Percentiles rank a stretch among this genome's conserved stretches.
Evolutionary conservation across 495 filamentous ascomycete species (phyloP).

Genomic region (Antarctomyces pellizariae): DNA sequence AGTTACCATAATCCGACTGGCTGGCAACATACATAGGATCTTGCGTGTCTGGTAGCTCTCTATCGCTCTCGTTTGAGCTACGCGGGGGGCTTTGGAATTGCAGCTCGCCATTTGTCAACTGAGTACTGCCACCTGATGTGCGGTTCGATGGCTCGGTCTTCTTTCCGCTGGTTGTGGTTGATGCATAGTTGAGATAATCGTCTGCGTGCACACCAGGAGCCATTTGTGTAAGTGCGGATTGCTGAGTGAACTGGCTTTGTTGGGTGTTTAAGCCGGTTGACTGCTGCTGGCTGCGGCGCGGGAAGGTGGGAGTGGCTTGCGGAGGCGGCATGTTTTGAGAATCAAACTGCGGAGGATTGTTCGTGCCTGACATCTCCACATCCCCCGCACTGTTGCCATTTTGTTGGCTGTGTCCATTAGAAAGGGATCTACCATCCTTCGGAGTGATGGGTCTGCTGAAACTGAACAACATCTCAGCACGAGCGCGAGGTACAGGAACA

Average conservation of each 20-base stretch:
- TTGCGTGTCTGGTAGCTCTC: constrained; percentile 38
- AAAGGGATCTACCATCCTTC: constrained; percentile 27
- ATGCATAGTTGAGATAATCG: constrained; percentile 64
- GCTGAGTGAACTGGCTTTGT: constrained; percentile 24
- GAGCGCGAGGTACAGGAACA: constrained; percentile 25
- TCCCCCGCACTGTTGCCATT: constrained; percentile 25
- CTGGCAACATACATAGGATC: constrained; percentile 7
- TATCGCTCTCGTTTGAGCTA: constrained; percentile 14
- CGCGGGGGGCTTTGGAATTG: constrained; percentile 16
- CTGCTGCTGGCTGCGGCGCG: constrained; percentile 6
- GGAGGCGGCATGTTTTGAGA: constrained; percentile 15
- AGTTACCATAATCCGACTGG: constrained; percentile 10
- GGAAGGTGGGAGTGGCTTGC: constrained; percentile 8
- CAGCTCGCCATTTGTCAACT: constrained; percentile 32
- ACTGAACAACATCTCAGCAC: constrained; percentile 8
- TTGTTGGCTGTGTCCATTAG: constrained; percentile 28
- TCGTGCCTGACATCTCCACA: constrained; percentile 31
- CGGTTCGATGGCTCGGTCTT: constrained; percentile 32
- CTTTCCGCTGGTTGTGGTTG: constrained; percentile 63
- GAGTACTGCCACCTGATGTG: constrained; percentile 33
- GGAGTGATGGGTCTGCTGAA: no score
- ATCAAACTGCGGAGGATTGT: constrained; percentile 26
- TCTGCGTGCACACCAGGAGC: constrained; percentile 51
- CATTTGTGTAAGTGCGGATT: constrained; percentile 48
- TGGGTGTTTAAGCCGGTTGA: constrained; percentile 12